Base-by-base conservation (phyloP, 257 asterid species). In the Solanum sejunctum region DNA sequence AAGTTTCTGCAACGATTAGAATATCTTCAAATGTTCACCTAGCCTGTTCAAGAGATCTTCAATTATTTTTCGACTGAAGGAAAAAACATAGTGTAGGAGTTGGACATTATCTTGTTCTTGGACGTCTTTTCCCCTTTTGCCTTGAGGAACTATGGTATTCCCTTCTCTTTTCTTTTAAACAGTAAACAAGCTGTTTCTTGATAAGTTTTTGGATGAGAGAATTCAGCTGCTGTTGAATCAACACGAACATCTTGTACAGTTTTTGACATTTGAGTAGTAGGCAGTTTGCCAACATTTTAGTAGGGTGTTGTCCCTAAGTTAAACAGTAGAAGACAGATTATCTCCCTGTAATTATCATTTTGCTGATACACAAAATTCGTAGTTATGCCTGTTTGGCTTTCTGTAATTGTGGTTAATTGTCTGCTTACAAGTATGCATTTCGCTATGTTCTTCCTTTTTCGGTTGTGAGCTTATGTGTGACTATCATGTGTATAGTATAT, bases 191-290 rank as follows among this genome's bases (percentile, higher is more conserved):
- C 84, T 84, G 79, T 45, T 87, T 87, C 89, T 84, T 87, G 64
- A 2, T 26, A 73, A 73, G 88, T 84, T 87, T 87, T 89, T 86
- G 60, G 81, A 32, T 47, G 41, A 89, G 86, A 66, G 91, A 85
- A 84, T 84, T 43, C 21, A 9, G 64, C 26, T 77, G 64, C 4
- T 15, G 23, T 23, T 77, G 45, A 4, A 77, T 77, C 26, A 2
- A 77, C 12, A 26, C 82, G 23, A 77, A 26, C 5, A 15, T 77
- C 8, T 26, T 77, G 82, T 77, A 77, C 63, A 77, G 26, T 4
- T 8, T 36, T 1, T 51, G 20, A 51, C 16, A 26, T 2, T 2
- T 49, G 8, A 23, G 21, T 47, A 13, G 43, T 47, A 5, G 8
- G 9, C 43, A 69, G 64, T 16, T 77, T 2, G 63, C 10, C 26